Conservation (phyloP, 2,329 filamentous ascomycete genomes). For the Colletotrichum nymphaeae region DNA sequence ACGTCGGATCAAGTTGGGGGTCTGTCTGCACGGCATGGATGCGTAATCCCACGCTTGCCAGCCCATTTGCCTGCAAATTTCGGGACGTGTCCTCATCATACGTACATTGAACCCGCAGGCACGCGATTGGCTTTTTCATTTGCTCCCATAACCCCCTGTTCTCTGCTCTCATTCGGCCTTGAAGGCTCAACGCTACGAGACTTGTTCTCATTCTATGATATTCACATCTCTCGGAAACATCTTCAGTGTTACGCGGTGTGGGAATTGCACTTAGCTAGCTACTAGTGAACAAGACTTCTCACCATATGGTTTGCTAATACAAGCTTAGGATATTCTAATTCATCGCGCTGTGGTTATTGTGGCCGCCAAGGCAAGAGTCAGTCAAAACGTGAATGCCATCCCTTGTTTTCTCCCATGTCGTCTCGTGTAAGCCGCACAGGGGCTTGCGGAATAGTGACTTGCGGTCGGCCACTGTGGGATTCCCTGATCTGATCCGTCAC, state of each 20-base stretch:
- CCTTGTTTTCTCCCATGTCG: constrained; percentile 21
- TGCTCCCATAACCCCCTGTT: neutral
- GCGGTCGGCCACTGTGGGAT: constrained; percentile 6
- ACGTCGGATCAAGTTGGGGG: neutral
- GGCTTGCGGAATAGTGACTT: neutral
- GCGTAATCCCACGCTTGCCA: constrained; percentile 10
- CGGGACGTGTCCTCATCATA: neutral
- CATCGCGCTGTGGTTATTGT: constrained; percentile 66
- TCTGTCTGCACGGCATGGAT: constrained; percentile 1
- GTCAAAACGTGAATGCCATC: constrained; percentile 58
- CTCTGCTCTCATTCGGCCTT: neutral
- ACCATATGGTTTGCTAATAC: constrained; percentile 5
- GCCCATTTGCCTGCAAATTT: neutral
- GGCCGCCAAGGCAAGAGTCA: constrained; percentile 59
- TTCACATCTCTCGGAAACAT: neutral
- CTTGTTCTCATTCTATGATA: neutral
- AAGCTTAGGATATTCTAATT: constrained; percentile 61
- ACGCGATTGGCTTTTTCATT: neutral
- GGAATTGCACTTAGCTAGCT: neutral
- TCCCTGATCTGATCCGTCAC: constrained; percentile 4
- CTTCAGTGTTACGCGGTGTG: neutral
- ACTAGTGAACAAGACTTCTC: neutral
- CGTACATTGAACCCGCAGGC: neutral
- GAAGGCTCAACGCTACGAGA: neutral
- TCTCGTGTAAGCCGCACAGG: neutral